Evolutionary conservation across 1,139 yeast genomes (phyloP), one percentile per base, ranked within the genome.

Genomic region (Hansenula lynferdii): DNA sequence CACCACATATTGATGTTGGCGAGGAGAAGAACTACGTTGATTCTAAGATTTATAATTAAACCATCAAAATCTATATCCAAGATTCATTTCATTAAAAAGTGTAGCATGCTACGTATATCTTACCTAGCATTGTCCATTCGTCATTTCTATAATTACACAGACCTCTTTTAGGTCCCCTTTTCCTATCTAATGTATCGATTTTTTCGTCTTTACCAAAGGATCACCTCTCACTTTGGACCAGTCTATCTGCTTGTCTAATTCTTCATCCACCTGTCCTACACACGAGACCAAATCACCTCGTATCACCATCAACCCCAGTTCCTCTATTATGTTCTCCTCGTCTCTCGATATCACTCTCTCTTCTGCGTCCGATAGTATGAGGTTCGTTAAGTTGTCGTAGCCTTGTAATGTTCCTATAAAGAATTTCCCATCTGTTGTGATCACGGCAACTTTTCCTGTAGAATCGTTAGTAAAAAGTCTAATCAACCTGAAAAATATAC

Each of bases 211-310:
- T 21, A 38, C 36, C 24, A 47, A 38, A 21, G 50, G 46, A 20
- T 46, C 47, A 20, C 51, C 49, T 35, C 40, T 64, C 1, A 82
- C 70, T 37, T 61, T 62, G 16, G 58, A 50, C 89, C 94, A 85
- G 42, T 83, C 80, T 18, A 78, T 67, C 15, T 62, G 60, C 2
- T 55, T 48, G 30, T 75, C 82, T 20, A 62, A 52, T 15, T 68
- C 72, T 25, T 70, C 77, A 40, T 81, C 89, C 2, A 85, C 67
- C 41, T 77, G 70, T 7, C 96, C 96, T 39, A 86, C 70, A 35
- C 87, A 71, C 1, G 85, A 95, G 9, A 90, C 83, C 42, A 75
- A 77, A 40, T 86, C 95, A 0, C 97, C 97, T 52, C 97, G 72
- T 49, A 89, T 65, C 50, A 89, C 58, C 52, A 80, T 77, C 7